A percentile compares a stretch with the other conserved stretches of the same genome.
phyloP scores from a whole-genome alignment of 352 stramenopile species.

The Phytophthora hibernalis region DNA sequence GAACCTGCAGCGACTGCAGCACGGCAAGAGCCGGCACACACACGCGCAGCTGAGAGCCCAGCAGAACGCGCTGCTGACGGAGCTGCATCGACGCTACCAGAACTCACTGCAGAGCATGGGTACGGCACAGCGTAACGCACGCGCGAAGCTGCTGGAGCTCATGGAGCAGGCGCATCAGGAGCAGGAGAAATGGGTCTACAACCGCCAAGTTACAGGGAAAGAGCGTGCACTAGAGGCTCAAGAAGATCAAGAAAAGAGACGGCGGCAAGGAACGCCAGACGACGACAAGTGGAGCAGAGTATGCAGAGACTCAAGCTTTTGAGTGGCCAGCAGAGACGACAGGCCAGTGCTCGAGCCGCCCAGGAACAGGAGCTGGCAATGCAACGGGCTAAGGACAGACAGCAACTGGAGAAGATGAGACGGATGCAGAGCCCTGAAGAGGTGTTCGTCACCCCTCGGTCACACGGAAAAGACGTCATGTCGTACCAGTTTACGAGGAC shows the following conservation, averaged over 20 bases:
- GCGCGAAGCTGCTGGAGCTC: slow-evolving; percentile 62
- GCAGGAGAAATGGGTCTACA: slow-evolving; percentile 65
- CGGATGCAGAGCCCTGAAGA: slow-evolving; percentile 41
- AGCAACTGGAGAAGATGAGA: slow-evolving; percentile 39
- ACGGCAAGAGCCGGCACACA: slow-evolving; percentile 35
- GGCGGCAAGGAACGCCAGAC: slow-evolving; percentile 28
- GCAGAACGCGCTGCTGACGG: slow-evolving; percentile 51
- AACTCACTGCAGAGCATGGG: slow-evolving; percentile 69
- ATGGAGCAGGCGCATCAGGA: slow-evolving; percentile 58
- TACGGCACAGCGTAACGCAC: slow-evolving; percentile 64
- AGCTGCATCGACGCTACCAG: slow-evolving; percentile 62
- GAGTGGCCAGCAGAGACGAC: slow-evolving; percentile 47
- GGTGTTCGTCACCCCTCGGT: slow-evolving; percentile 49
- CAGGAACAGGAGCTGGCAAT: slow-evolving; percentile 45
- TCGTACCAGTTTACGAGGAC: slow-evolving; percentile 65
- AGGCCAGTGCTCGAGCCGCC: slow-evolving; percentile 48
- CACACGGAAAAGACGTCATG: slow-evolving; percentile 47
- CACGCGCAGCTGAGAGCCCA: slow-evolving; percentile 38
- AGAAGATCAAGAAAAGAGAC: slow-evolving; percentile 32
- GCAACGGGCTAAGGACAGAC: slow-evolving; percentile 31
- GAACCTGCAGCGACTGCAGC: slow-evolving; percentile 63
- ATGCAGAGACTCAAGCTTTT: slow-evolving; percentile 50
- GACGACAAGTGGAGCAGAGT: slow-evolving; percentile 53
- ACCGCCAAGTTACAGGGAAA: slow-evolving; percentile 39
- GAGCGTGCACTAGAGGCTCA: slow-evolving; percentile 45